A percentile compares a stretch with the other conserved stretches of the same genome.
These are phyloP conservation scores for Apostasia shenzhenica DNA, from an alignment of 106 monocot species.

Conservation along the genomic window DNA sequence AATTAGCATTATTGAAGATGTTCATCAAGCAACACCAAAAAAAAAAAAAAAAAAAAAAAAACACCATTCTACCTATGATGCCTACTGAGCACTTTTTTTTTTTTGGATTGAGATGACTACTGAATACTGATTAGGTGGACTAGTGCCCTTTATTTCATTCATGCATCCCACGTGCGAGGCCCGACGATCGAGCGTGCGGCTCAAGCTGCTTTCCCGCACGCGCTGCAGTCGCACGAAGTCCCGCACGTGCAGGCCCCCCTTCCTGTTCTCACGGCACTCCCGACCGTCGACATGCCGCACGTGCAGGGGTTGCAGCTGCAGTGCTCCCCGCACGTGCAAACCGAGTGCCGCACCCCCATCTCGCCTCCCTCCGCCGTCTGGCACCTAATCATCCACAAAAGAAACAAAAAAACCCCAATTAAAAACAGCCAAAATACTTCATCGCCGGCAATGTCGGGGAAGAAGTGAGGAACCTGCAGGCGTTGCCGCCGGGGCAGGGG, in stretches of 20 bases:
- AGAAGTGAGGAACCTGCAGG: slow-evolving; percentile 10
- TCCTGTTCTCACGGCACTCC: neutral
- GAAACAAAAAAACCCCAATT: neutral
- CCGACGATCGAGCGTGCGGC: neutral
- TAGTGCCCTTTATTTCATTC: no score
- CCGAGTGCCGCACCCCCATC: slow-evolving; percentile 9
- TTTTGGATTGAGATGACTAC: no score
- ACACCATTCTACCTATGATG: no score
- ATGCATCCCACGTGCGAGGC: no score
- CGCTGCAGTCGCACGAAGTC: slow-evolving; percentile 18
- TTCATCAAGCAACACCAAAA: no score
- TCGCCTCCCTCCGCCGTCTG: slow-evolving; percentile 10
- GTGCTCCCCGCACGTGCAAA: slow-evolving; percentile 42
- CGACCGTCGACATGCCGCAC: slow-evolving; percentile 9
- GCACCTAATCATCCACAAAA: slow-evolving; percentile 6
- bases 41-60: no score
- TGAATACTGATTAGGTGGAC: no score
- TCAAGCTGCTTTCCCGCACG: slow-evolving; percentile 1
- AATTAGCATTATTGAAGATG: no score
- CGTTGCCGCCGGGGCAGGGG: slow-evolving; percentile 20
- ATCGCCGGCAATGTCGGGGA: neutral
- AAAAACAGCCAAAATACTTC: neutral
- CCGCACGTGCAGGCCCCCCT: slow-evolving; percentile 26
- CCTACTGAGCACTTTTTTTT: no score
- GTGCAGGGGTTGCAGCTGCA: slow-evolving; percentile 46